These are phyloP conservation scores for Ophiostoma ulmi DNA, from an alignment of 2,329 filamentous ascomycete species.

Conservation along the genomic window DNA sequence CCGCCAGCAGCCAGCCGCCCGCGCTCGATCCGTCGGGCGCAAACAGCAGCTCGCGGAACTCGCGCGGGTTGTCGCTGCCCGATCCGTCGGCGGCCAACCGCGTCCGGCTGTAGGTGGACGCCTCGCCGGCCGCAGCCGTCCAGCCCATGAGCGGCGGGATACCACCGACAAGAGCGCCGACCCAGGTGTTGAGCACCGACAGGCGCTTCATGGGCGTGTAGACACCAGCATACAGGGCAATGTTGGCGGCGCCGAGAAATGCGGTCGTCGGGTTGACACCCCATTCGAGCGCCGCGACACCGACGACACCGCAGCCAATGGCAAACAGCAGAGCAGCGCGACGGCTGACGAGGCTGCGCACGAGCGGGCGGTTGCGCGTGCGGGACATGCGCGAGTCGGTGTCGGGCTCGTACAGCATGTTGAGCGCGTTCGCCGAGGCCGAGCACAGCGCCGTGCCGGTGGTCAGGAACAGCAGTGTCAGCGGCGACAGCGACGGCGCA, in stretches of 20 bases:
- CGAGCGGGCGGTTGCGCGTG: conserved; percentile 85
- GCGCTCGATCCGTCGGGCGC: conserved; percentile 55
- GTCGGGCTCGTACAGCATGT: conserved; percentile 91
- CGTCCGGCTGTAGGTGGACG: background rate
- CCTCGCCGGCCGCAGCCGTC: conserved; percentile 85
- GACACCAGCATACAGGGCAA: conserved; percentile 79
- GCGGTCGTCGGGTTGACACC: conserved; percentile 94
- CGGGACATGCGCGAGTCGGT: conserved; percentile 90
- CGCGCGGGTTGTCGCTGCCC: conserved; percentile 55
- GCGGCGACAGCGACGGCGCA: conserved; percentile 74
- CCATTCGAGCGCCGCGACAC: conserved; percentile 70
- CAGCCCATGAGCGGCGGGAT: conserved; percentile 98
- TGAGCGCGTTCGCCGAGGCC: conserved; percentile 88
- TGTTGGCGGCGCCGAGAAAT: conserved; percentile 77
- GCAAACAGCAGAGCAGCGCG: conserved; percentile 74
- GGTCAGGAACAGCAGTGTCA: conserved; percentile 89
- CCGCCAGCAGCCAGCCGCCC: conserved; percentile 85
- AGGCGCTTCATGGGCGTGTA: conserved; percentile 92
- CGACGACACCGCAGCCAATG: conserved; percentile 61
- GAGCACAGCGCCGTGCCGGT: conserved; percentile 81
- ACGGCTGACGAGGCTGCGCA: conserved; percentile 69
- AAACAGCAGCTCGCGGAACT: conserved; percentile 62
- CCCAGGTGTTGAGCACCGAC: conserved; percentile 86
- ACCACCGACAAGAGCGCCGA: conserved; percentile 84
- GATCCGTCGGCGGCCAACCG: background rate